Conservation (phyloP, 2,329 filamentous ascomycete genomes). For the Drechslerella stenobrocha region DNA sequence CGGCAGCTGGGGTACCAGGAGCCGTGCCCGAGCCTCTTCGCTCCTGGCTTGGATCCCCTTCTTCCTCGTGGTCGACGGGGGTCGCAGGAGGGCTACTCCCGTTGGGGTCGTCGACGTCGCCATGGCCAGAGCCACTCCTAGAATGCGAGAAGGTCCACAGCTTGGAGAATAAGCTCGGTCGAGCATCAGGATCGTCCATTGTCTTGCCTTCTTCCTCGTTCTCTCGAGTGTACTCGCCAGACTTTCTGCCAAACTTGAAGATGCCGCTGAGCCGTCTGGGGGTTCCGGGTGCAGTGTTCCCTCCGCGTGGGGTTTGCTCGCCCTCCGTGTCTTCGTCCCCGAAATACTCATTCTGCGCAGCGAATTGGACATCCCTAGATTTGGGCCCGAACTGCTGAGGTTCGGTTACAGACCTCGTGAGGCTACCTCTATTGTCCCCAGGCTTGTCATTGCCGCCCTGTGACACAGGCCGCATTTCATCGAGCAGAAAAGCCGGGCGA, state of each 20-base stretch:
- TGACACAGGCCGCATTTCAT: slow-evolving; percentile 23
- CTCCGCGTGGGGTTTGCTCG: slow-evolving; percentile 37
- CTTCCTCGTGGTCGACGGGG: slow-evolving; percentile 40
- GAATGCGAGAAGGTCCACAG: slow-evolving; percentile 50
- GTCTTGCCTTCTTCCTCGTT: slow-evolving; percentile 52
- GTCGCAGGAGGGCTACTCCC: slow-evolving; percentile 26
- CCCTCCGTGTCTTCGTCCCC: slow-evolving; percentile 44
- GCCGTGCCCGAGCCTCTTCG: slow-evolving; percentile 26
- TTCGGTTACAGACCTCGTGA: slow-evolving; percentile 10
- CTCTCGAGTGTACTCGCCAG: slow-evolving; percentile 50
- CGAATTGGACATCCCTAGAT: slow-evolving; percentile 43
- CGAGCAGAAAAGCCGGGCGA: slow-evolving; percentile 36
- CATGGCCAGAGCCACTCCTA: slow-evolving; percentile 20
- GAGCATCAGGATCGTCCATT: slow-evolving; percentile 47
- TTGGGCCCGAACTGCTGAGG: slow-evolving; percentile 15
- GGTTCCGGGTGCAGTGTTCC: slow-evolving; percentile 38
- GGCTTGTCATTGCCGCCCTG: slow-evolving; percentile 9
- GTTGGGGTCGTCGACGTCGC: slow-evolving; percentile 19
- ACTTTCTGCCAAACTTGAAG: slow-evolving; percentile 38
- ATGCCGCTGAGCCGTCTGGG: slow-evolving; percentile 39
- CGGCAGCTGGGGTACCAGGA: slow-evolving; percentile 23
- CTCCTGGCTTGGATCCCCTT: slow-evolving; percentile 25
- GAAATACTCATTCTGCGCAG: slow-evolving; percentile 41
- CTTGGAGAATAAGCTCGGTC: slow-evolving; percentile 52
- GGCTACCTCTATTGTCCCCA: slow-evolving; percentile 11